phyloP scores from a whole-genome alignment of 805 yeast genomes.

The Zygosaccharomyces bisporus region DNA sequence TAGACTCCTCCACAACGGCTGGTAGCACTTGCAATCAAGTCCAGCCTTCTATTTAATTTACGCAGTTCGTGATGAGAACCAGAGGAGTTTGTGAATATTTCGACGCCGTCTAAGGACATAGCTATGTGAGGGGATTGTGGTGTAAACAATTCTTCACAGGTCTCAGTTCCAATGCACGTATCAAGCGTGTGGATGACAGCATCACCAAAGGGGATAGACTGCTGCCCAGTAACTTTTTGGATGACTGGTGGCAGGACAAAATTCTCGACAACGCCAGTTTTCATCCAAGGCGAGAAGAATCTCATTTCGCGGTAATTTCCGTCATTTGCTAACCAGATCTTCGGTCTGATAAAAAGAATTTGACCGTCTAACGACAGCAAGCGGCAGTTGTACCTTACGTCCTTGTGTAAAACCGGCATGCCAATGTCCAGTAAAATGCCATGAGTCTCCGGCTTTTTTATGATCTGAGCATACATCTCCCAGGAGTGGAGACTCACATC shows the following conservation, averaged over 20 bases:
- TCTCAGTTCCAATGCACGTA: slow-evolving; percentile 93
- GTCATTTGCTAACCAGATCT: slow-evolving; percentile 89
- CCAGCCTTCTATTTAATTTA: slow-evolving; percentile 78
- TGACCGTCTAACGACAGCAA: slow-evolving; percentile 73
- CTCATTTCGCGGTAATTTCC: slow-evolving; percentile 99
- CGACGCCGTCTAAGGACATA: slow-evolving; percentile 95
- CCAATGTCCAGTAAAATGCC: slow-evolving; percentile 88
- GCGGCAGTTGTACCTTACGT: slow-evolving; percentile 89
- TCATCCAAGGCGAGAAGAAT: slow-evolving; percentile 91
- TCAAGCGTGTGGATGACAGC: slow-evolving; percentile 80
- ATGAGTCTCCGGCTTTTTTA: slow-evolving; percentile 61
- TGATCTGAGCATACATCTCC: slow-evolving; percentile 85
- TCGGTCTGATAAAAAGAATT: slow-evolving; percentile 85
- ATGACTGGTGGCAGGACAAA: slow-evolving; percentile 69
- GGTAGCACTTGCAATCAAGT: slow-evolving; percentile 86
- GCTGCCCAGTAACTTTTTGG: slow-evolving; percentile 62
- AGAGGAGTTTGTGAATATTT: slow-evolving; percentile 88
- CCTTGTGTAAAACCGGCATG: slow-evolving; percentile 86
- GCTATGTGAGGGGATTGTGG: slow-evolving; percentile 93
- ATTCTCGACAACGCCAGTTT: slow-evolving; percentile 70
- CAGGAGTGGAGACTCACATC: slow-evolving; percentile 88
- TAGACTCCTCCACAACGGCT: slow-evolving; percentile 96
- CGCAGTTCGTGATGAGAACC: slow-evolving; percentile 98
- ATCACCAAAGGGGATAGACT: slow-evolving; percentile 78
- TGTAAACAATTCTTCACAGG: slow-evolving; percentile 96